A percentile compares a stretch with the other conserved stretches of the same genome.
phyloP scores from a whole-genome alignment of 129 eudicot genomes.

The Rutidosis leptorrhynchoides region DNA sequence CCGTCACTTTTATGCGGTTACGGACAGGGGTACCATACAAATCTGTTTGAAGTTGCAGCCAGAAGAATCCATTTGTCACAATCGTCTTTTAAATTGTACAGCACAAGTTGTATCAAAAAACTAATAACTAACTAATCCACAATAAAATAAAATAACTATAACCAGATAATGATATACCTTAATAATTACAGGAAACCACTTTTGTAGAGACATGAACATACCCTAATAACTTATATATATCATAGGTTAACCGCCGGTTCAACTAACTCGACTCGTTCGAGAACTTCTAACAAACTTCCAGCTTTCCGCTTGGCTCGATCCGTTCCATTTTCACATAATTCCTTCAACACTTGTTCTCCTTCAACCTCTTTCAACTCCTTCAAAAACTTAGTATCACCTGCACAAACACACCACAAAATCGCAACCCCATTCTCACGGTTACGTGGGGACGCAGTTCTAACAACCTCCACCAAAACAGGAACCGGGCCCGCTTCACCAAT shows the following conservation, averaged over 20 bases:
- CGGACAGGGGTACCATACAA: too few species aligned
- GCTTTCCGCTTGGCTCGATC: slow-evolving; percentile 16
- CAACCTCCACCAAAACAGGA: slow-evolving; percentile 13
- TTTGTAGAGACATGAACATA: too few species aligned
- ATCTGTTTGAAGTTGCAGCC: too few species aligned
- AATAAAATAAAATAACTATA: too few species aligned
- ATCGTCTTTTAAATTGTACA: too few species aligned
- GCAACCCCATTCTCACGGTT: slow-evolving; percentile 9
- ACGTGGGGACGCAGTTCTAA: slow-evolving; percentile 4
- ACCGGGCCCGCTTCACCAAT: slow-evolving; percentile 7
- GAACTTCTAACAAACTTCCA: neutral
- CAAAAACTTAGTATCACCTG: neutral
- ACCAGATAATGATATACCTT: too few species aligned
- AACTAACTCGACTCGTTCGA: neutral
- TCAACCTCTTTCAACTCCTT: neutral
- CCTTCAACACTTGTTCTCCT: slow-evolving; percentile 1
- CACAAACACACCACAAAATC: neutral
- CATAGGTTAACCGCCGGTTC: slow-evolving; percentile 1
- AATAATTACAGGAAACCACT: too few species aligned
- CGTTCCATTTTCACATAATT: slow-evolving; percentile 7
- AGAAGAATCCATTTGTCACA: too few species aligned
- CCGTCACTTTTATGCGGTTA: too few species aligned
- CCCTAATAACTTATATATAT: neutral
- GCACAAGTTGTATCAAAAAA: too few species aligned
- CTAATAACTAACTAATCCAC: too few species aligned